phyloP scores from a whole-genome alignment of 495 filamentous ascomycete genomes.

The Tuber indicum region DNA sequence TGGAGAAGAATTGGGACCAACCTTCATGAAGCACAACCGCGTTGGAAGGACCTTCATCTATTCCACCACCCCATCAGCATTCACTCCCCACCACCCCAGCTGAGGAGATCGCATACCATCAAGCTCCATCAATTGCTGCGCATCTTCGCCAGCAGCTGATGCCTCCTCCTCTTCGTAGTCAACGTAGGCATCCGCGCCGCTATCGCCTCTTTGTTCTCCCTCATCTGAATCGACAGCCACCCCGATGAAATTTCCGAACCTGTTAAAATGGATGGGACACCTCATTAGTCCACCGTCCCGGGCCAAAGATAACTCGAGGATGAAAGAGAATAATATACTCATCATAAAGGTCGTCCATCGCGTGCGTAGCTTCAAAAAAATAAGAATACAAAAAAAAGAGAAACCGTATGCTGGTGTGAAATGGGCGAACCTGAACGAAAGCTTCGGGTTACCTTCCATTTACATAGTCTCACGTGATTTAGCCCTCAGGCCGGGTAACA shows the following conservation, averaged over 20 bases:
- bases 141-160: constrained; percentile 55
- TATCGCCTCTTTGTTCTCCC: constrained; percentile 63
- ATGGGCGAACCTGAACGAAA: neutral
- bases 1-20: constrained; percentile 11
- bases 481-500: neutral
- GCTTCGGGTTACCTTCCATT: neutral
- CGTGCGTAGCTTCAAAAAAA: constrained; percentile 31
- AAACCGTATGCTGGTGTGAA: neutral
- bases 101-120: constrained; percentile 55
- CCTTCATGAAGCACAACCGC: constrained; percentile 87
- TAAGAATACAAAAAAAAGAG: neutral
- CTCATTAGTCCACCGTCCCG: constrained; percentile 32
- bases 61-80: constrained; percentile 26
- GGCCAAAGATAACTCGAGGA: neutral
- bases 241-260: constrained; percentile 94
- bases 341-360: constrained; percentile 79
- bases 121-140: constrained; percentile 88
- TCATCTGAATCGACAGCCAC: constrained; percentile 84
- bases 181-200: constrained; percentile 68
- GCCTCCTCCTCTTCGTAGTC: constrained; percentile 67
- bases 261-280: constrained; percentile 40
- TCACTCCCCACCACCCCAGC: neutral
- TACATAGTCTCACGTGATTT: neutral
- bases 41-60: constrained; percentile 85
- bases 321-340: constrained; percentile 51